Evolutionary conservation across 257 asterid species (phyloP), one percentile per base, ranked within the genome.

Genomic region (Solanum lignicaule): DNA sequence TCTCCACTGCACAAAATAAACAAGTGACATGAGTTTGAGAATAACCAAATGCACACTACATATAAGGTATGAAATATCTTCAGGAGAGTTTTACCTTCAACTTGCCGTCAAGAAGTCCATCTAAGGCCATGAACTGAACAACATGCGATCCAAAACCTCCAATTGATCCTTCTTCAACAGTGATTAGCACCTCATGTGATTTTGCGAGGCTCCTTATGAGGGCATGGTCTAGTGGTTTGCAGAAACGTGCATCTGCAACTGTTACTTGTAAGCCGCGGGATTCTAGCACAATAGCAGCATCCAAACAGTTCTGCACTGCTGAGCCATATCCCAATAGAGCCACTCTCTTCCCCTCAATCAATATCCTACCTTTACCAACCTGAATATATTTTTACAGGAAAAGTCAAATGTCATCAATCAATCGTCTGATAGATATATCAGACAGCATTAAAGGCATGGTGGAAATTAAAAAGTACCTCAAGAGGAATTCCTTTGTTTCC

Each of bases 91-190:
- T 55, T 91, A 97, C 99, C 99, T 95, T 95, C 69, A 95, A 85
- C 12, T 93, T 95, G 39, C 98, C 98, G 88, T 97, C 98, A 66
- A 97, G 98, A 90, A 97, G 98, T 52, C 99, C 98, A 86, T 95
- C 98, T 21, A 97, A 92, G 58, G 99, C 98, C 95, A 97, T 92
- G 79, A 95, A 97, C 83, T 97, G 98, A 83, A 93, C 99, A 46
- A 97, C 99, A 89, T 97, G 98, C 36, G 99, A 97, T 46, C 98
- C 98, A 83, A 97, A 97, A n/a, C 99, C 99, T 16, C 99, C 99
- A 36, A 97, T 95, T 5, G 99, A 97, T 79, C 98, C 99, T 92
- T 97, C 99, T 90, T 97, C 98, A 25, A 95, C 95, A 0, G 99
- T 97, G 92, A 97, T 94, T 87, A 97, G 88, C 72, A 97, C 91